Evolutionary conservation across 768 basidiomycete species (phyloP), one percentile per base, ranked within the genome.

Genomic region (Candolleomyces efflorescens): DNA sequence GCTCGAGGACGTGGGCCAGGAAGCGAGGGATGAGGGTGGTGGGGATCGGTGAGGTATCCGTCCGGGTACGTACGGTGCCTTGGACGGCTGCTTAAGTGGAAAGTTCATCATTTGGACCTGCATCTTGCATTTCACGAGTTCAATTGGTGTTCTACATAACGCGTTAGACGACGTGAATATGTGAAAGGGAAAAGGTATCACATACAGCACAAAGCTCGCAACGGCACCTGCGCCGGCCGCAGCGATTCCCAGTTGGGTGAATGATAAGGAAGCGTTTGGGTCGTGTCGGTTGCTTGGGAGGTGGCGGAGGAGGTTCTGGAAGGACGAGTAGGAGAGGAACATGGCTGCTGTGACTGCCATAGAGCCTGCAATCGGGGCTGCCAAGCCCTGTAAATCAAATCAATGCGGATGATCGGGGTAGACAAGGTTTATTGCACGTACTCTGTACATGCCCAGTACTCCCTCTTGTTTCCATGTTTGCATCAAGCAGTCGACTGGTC

Each of bases 101-200:
- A 67, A 67, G 48, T 73, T 73, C 69, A 96, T 83, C 83, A 92
- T 88, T 68, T 96, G 94, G 2, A 97, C 95, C 70, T 97, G 95
- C 94, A 98, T 96, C 71, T 93, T 92, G 76, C 94, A 97, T 73
- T 98, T 97, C 58, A 98, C 84, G 50, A 97, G 86, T 65, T 97
- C 95, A 56, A 98, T 87, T 1, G 95, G 95, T 0, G 94, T 97
- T 26, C 92, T 93, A 64, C 38, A 39, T 39, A 17, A 39, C 41
- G 41, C 17, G 12, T 39, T 18, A 61, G n/a, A 53, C 60, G 18
- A 50, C 54, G 45, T 17, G 20, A 39, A 54, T 53, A 32, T 32
- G n/a, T n/a, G 5, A 26, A 49, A 39, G 15, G 48, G 39, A 20
- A 53, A 5, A 36, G 23, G 39, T 24, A 24, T 18, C 3, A 81